Conservation (phyloP, 139 green algal genomes). For the Spirogloea muscicola region DNA sequence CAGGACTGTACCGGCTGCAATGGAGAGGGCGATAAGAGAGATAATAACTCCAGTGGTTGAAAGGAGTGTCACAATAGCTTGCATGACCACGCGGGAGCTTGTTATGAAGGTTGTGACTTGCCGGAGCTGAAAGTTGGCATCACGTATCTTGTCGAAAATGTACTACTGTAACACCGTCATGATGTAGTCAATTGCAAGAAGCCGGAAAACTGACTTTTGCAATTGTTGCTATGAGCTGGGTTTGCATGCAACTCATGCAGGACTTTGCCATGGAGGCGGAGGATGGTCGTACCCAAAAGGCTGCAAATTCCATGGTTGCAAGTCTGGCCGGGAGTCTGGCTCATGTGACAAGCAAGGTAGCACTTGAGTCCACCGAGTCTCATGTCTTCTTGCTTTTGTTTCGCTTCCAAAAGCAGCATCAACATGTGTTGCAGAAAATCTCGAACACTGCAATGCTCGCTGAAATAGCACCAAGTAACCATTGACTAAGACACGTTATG, state of each 20-base stretch:
- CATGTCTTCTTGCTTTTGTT: not conserved
- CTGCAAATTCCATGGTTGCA: constrained; percentile 89
- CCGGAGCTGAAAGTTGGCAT: too few species aligned
- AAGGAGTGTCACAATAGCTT: constrained; percentile 91
- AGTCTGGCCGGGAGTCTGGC: constrained; percentile 85
- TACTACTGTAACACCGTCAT: too few species aligned
- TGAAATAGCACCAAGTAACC: too few species aligned
- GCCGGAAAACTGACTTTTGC: too few species aligned
- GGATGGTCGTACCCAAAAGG: constrained; percentile 72
- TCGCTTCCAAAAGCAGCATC: too few species aligned
- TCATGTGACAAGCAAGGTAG: constrained; percentile 84
- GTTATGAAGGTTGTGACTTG: constrained; percentile 80
- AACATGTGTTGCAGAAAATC: too few species aligned
- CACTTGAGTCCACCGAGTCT: not conserved
- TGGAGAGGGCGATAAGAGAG: constrained; percentile 86
- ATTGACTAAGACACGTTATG: too few species aligned
- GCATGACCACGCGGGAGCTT: constrained; percentile 91
- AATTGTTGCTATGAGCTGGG: too few species aligned
- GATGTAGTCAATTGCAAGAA: too few species aligned
- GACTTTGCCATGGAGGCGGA: constrained; percentile 93
- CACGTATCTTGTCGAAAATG: too few species aligned
- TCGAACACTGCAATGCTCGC: too few species aligned
- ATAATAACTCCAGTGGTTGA: constrained; percentile 96
- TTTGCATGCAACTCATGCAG: too few species aligned
- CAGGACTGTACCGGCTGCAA: constrained; percentile 72